Percentiles rank a stretch among this genome's conserved stretches.
Conservation (phyloP, 352 stramenopile species). For the Blastocystis sp. region DNA sequence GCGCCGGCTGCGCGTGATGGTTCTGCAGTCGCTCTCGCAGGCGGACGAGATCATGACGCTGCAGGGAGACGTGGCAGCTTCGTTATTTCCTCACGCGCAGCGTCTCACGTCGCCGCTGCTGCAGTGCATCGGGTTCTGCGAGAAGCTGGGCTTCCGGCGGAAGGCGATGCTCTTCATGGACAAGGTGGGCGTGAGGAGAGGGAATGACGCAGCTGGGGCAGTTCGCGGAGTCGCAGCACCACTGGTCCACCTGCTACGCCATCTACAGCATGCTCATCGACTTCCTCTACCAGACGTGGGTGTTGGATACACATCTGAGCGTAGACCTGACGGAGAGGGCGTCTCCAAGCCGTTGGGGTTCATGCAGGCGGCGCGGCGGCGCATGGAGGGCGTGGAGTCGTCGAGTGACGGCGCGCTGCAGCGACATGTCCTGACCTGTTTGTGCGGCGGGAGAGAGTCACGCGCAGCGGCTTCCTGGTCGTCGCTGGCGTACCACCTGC, state of each 20-base stretch:
- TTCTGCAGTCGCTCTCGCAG: background rate
- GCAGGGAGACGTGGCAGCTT: background rate
- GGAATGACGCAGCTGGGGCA: background rate
- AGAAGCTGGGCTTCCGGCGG: background rate
- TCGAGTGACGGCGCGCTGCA: background rate
- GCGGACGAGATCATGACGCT: background rate
- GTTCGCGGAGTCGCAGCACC: background rate
- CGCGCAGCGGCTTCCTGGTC: background rate
- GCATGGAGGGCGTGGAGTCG: too few relatives aligned
- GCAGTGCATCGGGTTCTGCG: background rate
- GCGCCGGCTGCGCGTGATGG: background rate
- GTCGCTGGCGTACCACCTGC: background rate
- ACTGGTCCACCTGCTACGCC: slow-evolving; percentile 12
- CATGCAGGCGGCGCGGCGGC: too few relatives aligned
- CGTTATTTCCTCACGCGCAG: background rate
- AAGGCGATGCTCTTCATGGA: background rate
- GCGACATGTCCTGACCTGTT: background rate
- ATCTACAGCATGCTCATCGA: background rate
- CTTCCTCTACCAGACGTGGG: background rate
- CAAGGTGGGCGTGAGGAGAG: background rate
- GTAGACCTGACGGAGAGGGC: too few relatives aligned
- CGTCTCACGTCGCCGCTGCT: background rate
- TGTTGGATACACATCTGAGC: too few relatives aligned
- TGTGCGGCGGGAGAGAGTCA: background rate
- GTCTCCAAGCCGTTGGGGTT: too few relatives aligned